phyloP scores from a whole-genome alignment of 768 basidiomycete species.

The Naganishia antarctica region DNA sequence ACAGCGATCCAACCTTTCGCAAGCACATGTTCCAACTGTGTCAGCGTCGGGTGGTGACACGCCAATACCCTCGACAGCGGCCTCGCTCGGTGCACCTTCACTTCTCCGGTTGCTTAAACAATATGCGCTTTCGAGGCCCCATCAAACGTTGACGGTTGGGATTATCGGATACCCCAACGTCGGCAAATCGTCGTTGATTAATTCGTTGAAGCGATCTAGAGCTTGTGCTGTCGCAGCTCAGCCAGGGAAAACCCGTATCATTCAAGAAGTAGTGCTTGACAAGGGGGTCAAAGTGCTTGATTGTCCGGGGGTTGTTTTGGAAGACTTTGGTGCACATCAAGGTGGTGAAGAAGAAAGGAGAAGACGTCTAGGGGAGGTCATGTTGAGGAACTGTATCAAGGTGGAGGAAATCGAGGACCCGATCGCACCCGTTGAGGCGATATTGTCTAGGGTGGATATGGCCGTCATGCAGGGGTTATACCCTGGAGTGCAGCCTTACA shows the following conservation, averaged over 20 bases:
- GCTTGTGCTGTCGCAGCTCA: slow-evolving; percentile 85
- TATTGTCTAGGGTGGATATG: slow-evolving; percentile 65
- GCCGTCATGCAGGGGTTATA: slow-evolving; percentile 79
- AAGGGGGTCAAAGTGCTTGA: slow-evolving; percentile 87
- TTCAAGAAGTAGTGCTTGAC: slow-evolving; percentile 87
- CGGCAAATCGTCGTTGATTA: slow-evolving; percentile 50
- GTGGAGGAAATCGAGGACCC: slow-evolving; percentile 89
- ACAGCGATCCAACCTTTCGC: slow-evolving; percentile 73
- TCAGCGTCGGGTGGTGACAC: slow-evolving; percentile 49
- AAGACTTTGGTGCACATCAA: slow-evolving; percentile 56
- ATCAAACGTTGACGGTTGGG: slow-evolving; percentile 49
- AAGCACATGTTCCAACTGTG: slow-evolving; percentile 52
- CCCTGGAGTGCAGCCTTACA: slow-evolving; percentile 66
- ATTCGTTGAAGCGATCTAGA: slow-evolving; percentile 48
- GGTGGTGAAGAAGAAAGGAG: slow-evolving; percentile 43
- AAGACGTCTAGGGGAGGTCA: slow-evolving; percentile 57
- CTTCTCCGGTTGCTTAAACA: slow-evolving; percentile 72
- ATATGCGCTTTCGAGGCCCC: slow-evolving; percentile 47
- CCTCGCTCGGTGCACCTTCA: slow-evolving; percentile 51
- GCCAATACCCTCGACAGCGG: slow-evolving; percentile 42
- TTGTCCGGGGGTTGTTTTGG: slow-evolving; percentile 96
- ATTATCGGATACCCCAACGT: slow-evolving; percentile 51
- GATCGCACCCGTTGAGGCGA: slow-evolving; percentile 84
- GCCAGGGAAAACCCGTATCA: slow-evolving; percentile 85
- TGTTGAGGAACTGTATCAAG: slow-evolving; percentile 81